Evolutionary conservation across 2,329 filamentous ascomycete genomes (phyloP).

Genomic region (Botryotinia convoluta): DNA sequence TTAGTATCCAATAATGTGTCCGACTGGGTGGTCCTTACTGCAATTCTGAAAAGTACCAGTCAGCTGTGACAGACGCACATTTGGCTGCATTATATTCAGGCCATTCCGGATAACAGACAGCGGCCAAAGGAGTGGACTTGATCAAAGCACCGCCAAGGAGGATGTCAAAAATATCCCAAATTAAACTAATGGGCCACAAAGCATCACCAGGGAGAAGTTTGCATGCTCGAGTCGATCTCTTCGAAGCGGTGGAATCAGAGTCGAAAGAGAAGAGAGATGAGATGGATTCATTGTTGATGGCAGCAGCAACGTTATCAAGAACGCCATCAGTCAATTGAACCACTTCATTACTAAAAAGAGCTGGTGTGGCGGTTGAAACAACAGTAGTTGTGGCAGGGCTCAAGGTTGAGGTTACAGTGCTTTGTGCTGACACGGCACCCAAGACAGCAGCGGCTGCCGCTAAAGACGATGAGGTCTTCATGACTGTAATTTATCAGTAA

Average conservation of each 20-base stretch:
- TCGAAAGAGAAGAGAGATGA: conserved; percentile 23
- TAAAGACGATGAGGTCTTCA: not conserved
- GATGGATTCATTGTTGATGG: conserved; percentile 21
- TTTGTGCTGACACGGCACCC: conserved; percentile 1
- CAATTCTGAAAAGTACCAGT: conserved; percentile 40
- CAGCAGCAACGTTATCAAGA: conserved; percentile 23
- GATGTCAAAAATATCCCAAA: conserved; percentile 48
- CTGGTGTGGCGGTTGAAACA: not conserved
- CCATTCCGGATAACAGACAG: conserved; percentile 43
- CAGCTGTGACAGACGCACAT: conserved; percentile 38
- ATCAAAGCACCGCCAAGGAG: conserved; percentile 45
- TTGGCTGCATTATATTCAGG: conserved; percentile 34
- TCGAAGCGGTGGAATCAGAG: not conserved
- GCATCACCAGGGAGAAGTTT: conserved; percentile 32
- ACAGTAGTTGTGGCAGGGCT: not conserved
- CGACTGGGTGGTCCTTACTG: conserved; percentile 34
- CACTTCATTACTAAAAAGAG: conserved; percentile 23
- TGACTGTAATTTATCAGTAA: conserved; percentile 7
- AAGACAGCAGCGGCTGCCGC: not conserved
- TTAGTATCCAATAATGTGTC: conserved; percentile 21
- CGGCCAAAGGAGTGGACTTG: conserved; percentile 44
- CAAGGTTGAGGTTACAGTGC: not conserved
- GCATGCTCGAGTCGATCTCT: conserved; percentile 20
- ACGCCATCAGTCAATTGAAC: conserved; percentile 28
- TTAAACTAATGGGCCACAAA: conserved; percentile 47